phyloP scores from a whole-genome alignment of 2,329 filamentous ascomycete species.

The Aspergillus carbonarius region DNA sequence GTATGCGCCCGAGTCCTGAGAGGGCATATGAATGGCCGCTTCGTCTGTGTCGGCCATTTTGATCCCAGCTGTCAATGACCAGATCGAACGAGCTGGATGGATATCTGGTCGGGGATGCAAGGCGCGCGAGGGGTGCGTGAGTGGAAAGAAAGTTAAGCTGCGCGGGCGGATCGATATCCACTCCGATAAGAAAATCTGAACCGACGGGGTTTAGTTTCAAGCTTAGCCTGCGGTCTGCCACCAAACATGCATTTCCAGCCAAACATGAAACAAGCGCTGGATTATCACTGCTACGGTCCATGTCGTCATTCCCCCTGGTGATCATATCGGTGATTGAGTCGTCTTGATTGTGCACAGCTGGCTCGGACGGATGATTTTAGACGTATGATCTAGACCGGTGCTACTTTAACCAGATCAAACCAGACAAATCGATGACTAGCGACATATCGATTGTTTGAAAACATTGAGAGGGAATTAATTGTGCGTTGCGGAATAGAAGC shows the following conservation, averaged over 20 bases:
- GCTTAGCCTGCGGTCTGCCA: not conserved
- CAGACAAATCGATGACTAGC: not conserved
- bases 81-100: not conserved
- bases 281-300: not conserved
- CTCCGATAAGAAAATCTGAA: slow-evolving; percentile 7
- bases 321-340: not conserved
- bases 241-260: not conserved
- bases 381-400: too few relatives aligned
- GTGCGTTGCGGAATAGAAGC: not conserved
- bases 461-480: not conserved
- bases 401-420: not conserved
- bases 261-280: not conserved
- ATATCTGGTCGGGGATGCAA: not conserved
- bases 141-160: slow-evolving; percentile 1
- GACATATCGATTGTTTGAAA: not conserved
- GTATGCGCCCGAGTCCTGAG: slow-evolving; percentile 32
- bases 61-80: not conserved
- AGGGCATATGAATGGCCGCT: slow-evolving; percentile 36
- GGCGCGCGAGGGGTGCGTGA: not conserved
- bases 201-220: not conserved
- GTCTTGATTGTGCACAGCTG: too few relatives aligned
- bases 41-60: slow-evolving; percentile 48
- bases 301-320: not conserved
- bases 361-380: too few relatives aligned
- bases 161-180: slow-evolving; percentile 6